phyloP scores from a whole-genome alignment of 148 eudicot genomes.

The Simmondsia chinensis region DNA sequence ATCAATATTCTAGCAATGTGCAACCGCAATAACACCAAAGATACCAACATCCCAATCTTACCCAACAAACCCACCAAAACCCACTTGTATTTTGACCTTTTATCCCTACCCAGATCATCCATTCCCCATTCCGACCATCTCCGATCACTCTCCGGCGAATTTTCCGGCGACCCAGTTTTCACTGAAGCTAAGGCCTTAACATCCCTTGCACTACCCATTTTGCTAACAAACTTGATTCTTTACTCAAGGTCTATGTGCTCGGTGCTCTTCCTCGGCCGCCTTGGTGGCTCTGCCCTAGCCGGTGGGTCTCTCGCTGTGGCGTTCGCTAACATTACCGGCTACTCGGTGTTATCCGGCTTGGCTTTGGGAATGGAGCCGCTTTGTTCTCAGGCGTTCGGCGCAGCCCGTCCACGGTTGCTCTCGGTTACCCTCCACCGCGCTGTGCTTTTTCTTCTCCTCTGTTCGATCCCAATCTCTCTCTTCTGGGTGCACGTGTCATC shows the following conservation, averaged over 20 bases:
- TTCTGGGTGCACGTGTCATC: conserved; percentile 45
- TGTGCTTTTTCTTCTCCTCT: conserved; percentile 37
- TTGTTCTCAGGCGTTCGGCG: conserved; percentile 80
- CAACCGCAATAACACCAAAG: too few relatives aligned
- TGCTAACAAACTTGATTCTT: conserved; percentile 44
- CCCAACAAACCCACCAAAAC: too few relatives aligned
- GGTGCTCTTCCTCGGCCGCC: conserved; percentile 59
- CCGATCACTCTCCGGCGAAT: too few relatives aligned
- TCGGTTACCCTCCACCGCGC: conserved; percentile 63
- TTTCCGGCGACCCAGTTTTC: too few relatives aligned
- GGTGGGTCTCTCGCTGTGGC: conserved; percentile 80
- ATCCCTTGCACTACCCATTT: conserved; percentile 48
- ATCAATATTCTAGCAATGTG: too few relatives aligned
- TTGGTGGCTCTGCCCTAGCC: conserved; percentile 57
- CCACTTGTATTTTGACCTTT: too few relatives aligned
- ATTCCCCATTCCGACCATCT: too few relatives aligned
- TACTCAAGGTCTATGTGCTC: conserved; percentile 60
- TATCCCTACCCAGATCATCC: too few relatives aligned
- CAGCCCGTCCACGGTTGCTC: conserved; percentile 36
- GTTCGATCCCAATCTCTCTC: conserved; percentile 36
- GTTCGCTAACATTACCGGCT: conserved; percentile 77
- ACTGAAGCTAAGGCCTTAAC: too few relatives aligned
- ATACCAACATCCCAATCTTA: too few relatives aligned
- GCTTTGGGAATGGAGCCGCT: conserved; percentile 81
- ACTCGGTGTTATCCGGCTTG: conserved; percentile 62